Evolutionary conservation across 768 basidiomycete genomes (phyloP), one percentile per base, ranked within the genome.

Genomic region (Suillus placidus): DNA sequence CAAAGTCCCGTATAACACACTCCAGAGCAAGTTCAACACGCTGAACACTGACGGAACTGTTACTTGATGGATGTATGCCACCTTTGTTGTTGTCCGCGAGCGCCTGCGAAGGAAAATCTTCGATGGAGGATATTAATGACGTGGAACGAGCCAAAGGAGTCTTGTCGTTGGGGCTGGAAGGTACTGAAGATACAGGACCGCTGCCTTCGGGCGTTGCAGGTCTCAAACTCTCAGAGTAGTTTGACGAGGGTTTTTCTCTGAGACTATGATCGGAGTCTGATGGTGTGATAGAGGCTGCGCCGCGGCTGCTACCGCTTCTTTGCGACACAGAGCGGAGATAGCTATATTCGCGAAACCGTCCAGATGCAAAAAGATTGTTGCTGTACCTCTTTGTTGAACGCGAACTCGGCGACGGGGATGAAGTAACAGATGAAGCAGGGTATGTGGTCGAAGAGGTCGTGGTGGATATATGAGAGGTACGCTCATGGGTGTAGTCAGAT

Each of bases 301-400:
- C 77, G 32, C 78, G 75, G 55, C 75, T 73, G 60, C 73, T 80
- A 78, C 64, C 79, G 75, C 80, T 84, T 66, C 78, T 80, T 71
- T 78, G 81, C 20, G 82, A 83, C 60, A 84, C 81, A 72, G 82
- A 85, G 66, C 88, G 86, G 71, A 91, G 74, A 75, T 93, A 91
- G 12, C 82, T 80, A 72, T 92, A 87, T 75, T 94, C 93, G 64
- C 89, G 83, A 70, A 93, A 82, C 63, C 88, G 85, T n/a, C 89
- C 88, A 20, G 93, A 94, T 56, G 91, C 89, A 68, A 94, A 94
- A 60, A 95, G 80, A 72, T 94, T 94, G 75, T 94, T 94, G 80
- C 92, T 93, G 76, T 91, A 91, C 55, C 93, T 86, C 77, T 91
- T 90, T 64, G 81, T 79, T 47, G 85, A 85, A 40, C 85, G 82